Base-by-base conservation (phyloP, 2,329 filamentous ascomycete genomes). In the Colletotrichum melonis region DNA sequence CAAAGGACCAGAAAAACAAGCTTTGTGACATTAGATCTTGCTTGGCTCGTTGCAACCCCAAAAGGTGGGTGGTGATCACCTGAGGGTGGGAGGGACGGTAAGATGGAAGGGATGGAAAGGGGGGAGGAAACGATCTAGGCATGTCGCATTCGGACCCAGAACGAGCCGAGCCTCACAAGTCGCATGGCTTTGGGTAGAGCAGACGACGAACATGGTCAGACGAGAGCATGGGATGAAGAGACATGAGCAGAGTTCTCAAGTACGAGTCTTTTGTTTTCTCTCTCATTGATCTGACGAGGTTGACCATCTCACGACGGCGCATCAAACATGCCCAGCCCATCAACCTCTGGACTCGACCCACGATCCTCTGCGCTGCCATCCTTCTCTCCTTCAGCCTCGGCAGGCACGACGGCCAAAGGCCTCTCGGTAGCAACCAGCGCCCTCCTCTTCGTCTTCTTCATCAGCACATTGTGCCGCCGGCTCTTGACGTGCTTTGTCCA, bases 401-500 rank as follows among this genome's bases (percentile, higher is more conserved):
- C 63, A 7, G 72, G 30, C 1, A 74, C 58, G 11, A 74, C 63
- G 8, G 72, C 72, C 68, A 74, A 32, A 16, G 72, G 72, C 22
- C 68, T 42, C 32, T 68, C 42, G 2, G 49, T 76, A 0, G 80
- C 78, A 14, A 84, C 82, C 12, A 86, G 76, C 1, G 84, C 82
- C 42, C 80, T 78, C 68, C 78, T 83, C 67, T 82, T 84, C 67
- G 80, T 84, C 76, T 77, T 82, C 49, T 80, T 81, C 35, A 80
- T 56, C 6, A 79, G 77, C 19, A 81, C 76, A 5, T 80, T 79
- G 65, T 86, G 84, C 19, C 79, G 76, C 11, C 78, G 74, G 56
- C 83, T 81, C 72, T 81, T 82, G 11, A 85, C 71, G 65, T 86
- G 84, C 69, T 82, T 79, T 52, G 80, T 74, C 84, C 83, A 86